A percentile compares a stretch with the other conserved stretches of the same genome.
Evolutionary conservation across 345 rosid species (phyloP).

Genomic region (Kandelia obovata): DNA sequence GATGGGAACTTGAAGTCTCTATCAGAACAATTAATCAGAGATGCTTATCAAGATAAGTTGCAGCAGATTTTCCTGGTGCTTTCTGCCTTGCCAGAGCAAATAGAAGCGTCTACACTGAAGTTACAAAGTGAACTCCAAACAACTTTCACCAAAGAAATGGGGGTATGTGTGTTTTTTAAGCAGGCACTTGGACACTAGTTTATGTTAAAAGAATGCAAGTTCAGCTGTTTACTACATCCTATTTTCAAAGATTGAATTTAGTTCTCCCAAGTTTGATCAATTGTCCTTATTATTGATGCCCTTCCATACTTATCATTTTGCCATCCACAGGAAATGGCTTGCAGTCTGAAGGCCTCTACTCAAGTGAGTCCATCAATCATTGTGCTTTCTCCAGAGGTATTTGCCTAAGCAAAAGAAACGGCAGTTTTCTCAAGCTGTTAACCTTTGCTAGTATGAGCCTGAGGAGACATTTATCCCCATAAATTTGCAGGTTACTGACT

Average conservation of each 20-base stretch:
- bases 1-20: conserved; percentile 52
- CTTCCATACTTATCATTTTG: not conserved
- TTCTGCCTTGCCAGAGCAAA: conserved; percentile 55
- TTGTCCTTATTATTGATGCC: no score
- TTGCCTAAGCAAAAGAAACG: conserved; percentile 6
- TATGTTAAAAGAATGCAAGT: not conserved
- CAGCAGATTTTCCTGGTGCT: conserved; percentile 45
- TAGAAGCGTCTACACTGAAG: conserved; percentile 48
- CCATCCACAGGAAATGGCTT: conserved; percentile 39
- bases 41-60: conserved; percentile 45
- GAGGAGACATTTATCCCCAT: conserved; percentile 6
- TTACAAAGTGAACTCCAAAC: conserved; percentile 51
- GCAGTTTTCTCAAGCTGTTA: not conserved
- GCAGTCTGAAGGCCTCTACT: conserved; percentile 29
- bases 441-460: not conserved
- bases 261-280: no score
- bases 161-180: conserved; percentile 38
- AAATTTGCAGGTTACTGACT: conserved; percentile 44
- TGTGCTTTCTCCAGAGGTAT: conserved; percentile 46
- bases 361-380: conserved; percentile 36
- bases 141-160: conserved; percentile 49
- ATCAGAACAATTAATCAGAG: conserved; percentile 55
- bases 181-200: conserved; percentile 3
- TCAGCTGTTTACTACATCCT: no score
- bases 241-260: no score